Percentiles rank a stretch among this genome's conserved stretches.
phyloP scores from a whole-genome alignment of 1,139 yeast species.

The Lodderomyces elongisporus region DNA sequence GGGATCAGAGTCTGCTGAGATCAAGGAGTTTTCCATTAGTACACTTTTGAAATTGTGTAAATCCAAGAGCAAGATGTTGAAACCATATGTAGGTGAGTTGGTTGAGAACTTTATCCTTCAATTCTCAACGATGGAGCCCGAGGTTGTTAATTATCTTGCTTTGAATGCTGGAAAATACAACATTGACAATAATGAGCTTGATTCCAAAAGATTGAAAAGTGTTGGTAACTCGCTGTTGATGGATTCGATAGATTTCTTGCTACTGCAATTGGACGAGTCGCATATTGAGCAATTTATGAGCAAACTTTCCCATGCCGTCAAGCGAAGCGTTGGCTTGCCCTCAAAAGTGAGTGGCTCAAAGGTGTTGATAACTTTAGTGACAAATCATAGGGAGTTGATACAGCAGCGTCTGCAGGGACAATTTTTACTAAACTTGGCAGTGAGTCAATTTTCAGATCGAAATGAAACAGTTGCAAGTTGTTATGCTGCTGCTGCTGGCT shows the following conservation, averaged over 20 bases:
- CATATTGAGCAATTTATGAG: slow-evolving; percentile 50
- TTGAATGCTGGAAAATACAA: slow-evolving; percentile 88
- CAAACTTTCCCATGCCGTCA: slow-evolving; percentile 45
- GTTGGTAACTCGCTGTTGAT: slow-evolving; percentile 82
- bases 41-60: slow-evolving; percentile 68
- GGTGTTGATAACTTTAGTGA: slow-evolving; percentile 60
- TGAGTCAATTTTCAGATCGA: slow-evolving; percentile 59
- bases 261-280: slow-evolving; percentile 52
- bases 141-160: slow-evolving; percentile 77
- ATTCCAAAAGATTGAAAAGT: slow-evolving; percentile 68
- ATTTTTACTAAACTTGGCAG: slow-evolving; percentile 51
- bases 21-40: slow-evolving; percentile 67
- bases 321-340: slow-evolving; percentile 79
- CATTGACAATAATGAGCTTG: slow-evolving; percentile 64
- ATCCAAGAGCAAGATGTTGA: slow-evolving; percentile 54
- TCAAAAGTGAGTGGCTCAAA: slow-evolving; percentile 87
- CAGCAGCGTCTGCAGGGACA: slow-evolving; percentile 67
- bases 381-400: slow-evolving; percentile 50
- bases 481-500: slow-evolving; percentile 79
- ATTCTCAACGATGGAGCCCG: slow-evolving; percentile 90
- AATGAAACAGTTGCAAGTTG: slow-evolving; percentile 71
- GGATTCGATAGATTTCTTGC: slow-evolving; percentile 74
- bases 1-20: slow-evolving; percentile 82
- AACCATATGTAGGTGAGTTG: slow-evolving; percentile 64
- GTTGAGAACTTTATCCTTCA: slow-evolving; percentile 64